A percentile compares a stretch with the other conserved stretches of the same genome.
Conservation (phyloP, 164 flowering plant genomes). For the Tinospora cordifolia region DNA sequence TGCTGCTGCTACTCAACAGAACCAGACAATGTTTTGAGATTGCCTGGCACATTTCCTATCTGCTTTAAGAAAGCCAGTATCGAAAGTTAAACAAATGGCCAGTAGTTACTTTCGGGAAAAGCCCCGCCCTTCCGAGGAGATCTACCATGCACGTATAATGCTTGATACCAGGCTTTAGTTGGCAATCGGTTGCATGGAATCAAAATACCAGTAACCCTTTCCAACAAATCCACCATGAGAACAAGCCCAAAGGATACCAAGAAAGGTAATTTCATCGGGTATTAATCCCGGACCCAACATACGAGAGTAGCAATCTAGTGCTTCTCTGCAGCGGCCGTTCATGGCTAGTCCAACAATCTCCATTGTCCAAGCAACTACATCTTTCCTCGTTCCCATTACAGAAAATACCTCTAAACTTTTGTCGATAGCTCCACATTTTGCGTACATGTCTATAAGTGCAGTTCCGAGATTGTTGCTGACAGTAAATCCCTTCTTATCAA, state of each 20-base stretch:
- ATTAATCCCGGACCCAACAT: not conserved
- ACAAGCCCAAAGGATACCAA: not conserved
- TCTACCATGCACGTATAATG: too few species aligned
- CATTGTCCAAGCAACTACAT: constrained; percentile 17
- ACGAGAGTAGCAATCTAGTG: constrained; percentile 9
- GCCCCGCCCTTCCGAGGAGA: too few species aligned
- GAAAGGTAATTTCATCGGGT: constrained; percentile 16
- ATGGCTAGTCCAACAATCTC: constrained; percentile 15
- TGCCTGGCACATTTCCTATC: too few species aligned
- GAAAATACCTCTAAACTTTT: constrained; percentile 13
- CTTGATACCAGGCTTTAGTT: too few species aligned
- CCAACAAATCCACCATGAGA: too few species aligned
- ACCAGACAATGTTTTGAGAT: too few species aligned
- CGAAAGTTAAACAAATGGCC: too few species aligned
- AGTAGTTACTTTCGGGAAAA: too few species aligned
- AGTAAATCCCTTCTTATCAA: constrained; percentile 2
- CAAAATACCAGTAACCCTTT: too few species aligned
- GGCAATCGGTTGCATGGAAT: too few species aligned
- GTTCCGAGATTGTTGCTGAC: constrained; percentile 13
- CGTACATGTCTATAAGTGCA: constrained; percentile 41
- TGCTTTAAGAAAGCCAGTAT: too few species aligned
- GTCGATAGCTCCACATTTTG: constrained; percentile 29
- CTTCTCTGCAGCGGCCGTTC: constrained; percentile 15
- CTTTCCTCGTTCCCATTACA: constrained; percentile 4
- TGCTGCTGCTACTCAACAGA: too few species aligned